Evolutionary conservation across 1,139 yeast species (phyloP), one percentile per base, ranked within the genome.

Genomic region (Candida pseudocylindracea): DNA sequence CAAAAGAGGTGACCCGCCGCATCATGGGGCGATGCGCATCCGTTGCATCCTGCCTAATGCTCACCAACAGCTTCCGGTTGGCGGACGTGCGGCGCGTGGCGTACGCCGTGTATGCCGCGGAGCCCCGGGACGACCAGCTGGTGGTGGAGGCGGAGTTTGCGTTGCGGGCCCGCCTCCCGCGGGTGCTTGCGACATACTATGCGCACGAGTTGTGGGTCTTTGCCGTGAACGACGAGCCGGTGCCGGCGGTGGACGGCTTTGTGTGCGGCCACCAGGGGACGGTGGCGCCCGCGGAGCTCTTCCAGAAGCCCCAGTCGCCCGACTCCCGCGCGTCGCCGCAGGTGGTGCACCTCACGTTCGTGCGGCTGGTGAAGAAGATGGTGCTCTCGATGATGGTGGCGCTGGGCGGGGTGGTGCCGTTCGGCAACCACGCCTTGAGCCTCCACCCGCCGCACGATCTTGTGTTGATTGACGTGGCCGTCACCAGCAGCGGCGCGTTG

Each of bases 121-220:
- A 46, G 40, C 38, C 45, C 34, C 36, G 41, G 30, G 50, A 48
- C 37, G 65, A 60, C 40, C 60, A 54, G 44, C 42, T 52, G 31
- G 50, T 74, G 10, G 53, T 72, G 12, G 75, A 72, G 39, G 62
- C 73, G 33, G 85, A 74, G 44, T 54, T 74, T 29, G 48, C 55
- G 26, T 53, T 74, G 33, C 54, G 85, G 34, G 57, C 59, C 39
- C 50, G 57, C 28, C 48, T 65, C 37, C 68, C 75, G 2, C 55
- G 56, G 33, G 62, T 65, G 8, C 50, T 75, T 31, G 60, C 72
- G 6, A 65, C 73, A 10, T 60, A 72, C 36, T 62, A 69, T 43
- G 67, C 72, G 39, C 26, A 25, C 26, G 26, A 25, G 26, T 8
- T 9, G 26, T 25, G 10, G 10, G 10, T 9, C 9, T 9, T 25